Evolutionary conservation across 2,329 filamentous ascomycete species (phyloP).

Genomic region (Acrocalymma vagum): DNA sequence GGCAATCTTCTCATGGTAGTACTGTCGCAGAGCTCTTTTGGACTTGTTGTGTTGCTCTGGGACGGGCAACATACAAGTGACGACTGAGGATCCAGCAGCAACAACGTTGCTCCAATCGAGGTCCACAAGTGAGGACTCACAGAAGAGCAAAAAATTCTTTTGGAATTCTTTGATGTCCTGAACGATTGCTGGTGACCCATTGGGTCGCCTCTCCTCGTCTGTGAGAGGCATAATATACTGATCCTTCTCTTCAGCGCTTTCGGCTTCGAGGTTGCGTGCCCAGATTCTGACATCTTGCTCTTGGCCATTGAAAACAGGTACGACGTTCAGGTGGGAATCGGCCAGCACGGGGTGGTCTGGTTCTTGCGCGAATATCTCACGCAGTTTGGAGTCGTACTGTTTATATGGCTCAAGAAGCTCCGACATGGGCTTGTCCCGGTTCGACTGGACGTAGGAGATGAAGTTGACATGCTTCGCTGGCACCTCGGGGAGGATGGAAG

Average conservation of each 20-base stretch:
- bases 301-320: constrained; percentile 68
- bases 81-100: constrained; percentile 80
- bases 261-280: constrained; percentile 66
- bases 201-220: constrained; percentile 66
- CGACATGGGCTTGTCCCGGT: constrained; percentile 62
- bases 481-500: too few relatives aligned
- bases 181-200: constrained; percentile 74
- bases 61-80: constrained; percentile 76
- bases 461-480: constrained; percentile 53
- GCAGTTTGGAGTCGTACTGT: constrained; percentile 71
- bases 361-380: constrained; percentile 74
- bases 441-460: constrained; percentile 62
- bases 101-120: constrained; percentile 85
- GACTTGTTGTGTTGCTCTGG: constrained; percentile 59
- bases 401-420: constrained; percentile 73
- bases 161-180: constrained; percentile 74
- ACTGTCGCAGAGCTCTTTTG: constrained; percentile 57
- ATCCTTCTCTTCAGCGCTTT: constrained; percentile 68
- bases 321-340: constrained; percentile 68
- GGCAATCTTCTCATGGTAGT: constrained; percentile 82
- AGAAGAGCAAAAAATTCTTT: constrained; percentile 83
- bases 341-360: constrained; percentile 66
- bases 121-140: constrained; percentile 77
- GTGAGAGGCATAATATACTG: constrained; percentile 75
- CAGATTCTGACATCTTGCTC: constrained; percentile 68